Conservation (phyloP, 2,329 filamentous ascomycete genomes). For the Penicillium janthinellum region DNA sequence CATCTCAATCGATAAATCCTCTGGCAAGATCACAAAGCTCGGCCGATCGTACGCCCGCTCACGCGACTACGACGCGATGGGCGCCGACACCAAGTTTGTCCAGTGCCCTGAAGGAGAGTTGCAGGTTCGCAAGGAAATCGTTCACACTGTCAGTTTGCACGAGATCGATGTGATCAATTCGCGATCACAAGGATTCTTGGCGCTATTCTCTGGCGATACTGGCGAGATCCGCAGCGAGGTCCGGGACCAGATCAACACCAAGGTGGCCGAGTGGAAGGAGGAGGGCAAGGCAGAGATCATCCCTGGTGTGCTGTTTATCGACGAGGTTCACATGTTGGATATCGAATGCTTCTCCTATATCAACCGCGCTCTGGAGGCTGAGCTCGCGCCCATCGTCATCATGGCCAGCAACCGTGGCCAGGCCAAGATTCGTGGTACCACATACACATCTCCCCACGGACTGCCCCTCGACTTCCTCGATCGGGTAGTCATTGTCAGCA, state of each 20-base stretch:
- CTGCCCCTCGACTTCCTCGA: constrained; percentile 95
- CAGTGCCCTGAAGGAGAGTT: constrained; percentile 97
- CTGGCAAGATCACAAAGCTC: constrained; percentile 95
- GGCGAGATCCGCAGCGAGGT: constrained; percentile 98
- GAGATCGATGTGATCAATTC: constrained; percentile 99
- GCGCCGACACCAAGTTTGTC: constrained; percentile 95
- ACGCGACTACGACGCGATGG: constrained; percentile 98
- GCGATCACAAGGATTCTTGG: constrained; percentile 94
- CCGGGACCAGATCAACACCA: constrained; percentile 97
- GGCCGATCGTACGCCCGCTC: constrained; percentile 93
- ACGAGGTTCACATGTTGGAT: constrained; percentile 99
- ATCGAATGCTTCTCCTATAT: constrained; percentile 99
- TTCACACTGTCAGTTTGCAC: constrained; percentile 94
- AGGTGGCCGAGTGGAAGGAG: constrained; percentile 98
- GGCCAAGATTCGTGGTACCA: constrained; percentile 88
- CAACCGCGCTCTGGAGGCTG: constrained; percentile 93
- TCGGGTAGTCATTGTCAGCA: constrained; percentile 94
- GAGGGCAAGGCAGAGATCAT: constrained; percentile 99
- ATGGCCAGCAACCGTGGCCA: constrained; percentile 98
- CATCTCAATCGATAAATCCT: constrained; percentile 97
- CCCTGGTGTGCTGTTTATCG: constrained; percentile 94
- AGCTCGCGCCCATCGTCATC: constrained; percentile 94
- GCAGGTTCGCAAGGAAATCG: constrained; percentile 94
- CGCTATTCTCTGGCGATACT: constrained; percentile 95
- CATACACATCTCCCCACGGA: constrained; percentile 90